phyloP scores from a whole-genome alignment of 2,329 filamentous ascomycete genomes.

The Cytospora piceicola region DNA sequence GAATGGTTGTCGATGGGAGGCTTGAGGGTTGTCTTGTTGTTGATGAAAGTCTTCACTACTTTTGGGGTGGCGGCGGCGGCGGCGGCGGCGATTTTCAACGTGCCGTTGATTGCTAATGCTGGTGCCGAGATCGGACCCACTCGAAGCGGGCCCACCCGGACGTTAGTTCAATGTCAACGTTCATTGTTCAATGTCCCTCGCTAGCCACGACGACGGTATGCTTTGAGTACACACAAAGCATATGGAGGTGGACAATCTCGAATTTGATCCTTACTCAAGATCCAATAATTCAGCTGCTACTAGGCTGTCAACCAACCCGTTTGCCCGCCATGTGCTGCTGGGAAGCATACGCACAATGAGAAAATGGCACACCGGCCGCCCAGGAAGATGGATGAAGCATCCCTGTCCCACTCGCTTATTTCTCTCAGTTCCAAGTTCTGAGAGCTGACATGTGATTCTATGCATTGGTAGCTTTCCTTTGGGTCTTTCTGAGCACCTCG shows the following conservation, averaged over 20 bases:
- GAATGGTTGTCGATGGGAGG: neutral
- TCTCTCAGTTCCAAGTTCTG: neutral
- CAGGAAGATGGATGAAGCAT: neutral
- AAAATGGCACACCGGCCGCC: neutral
- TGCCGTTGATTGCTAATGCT: constrained; percentile 30
- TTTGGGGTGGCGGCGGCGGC: neutral
- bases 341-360: neutral
- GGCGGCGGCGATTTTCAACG: constrained; percentile 6
- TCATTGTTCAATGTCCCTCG: too few relatives aligned
- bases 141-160: neutral
- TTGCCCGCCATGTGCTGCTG: neutral
- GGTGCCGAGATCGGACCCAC: constrained; percentile 26
- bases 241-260: too few relatives aligned
- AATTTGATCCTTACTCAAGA: too few relatives aligned
- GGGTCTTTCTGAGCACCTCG: too few relatives aligned
- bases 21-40: neutral
- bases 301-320: neutral
- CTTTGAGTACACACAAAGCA: neutral
- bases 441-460: neutral
- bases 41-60: neutral
- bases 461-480: neutral
- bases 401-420: neutral
- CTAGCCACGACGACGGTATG: too few relatives aligned
- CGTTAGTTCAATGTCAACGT: neutral
- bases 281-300: neutral